Evolutionary conservation across 192 early-diverging fungal genomes (phyloP), one percentile per base, ranked within the genome.

Genomic region (Pecoramyces ruminantium): DNA sequence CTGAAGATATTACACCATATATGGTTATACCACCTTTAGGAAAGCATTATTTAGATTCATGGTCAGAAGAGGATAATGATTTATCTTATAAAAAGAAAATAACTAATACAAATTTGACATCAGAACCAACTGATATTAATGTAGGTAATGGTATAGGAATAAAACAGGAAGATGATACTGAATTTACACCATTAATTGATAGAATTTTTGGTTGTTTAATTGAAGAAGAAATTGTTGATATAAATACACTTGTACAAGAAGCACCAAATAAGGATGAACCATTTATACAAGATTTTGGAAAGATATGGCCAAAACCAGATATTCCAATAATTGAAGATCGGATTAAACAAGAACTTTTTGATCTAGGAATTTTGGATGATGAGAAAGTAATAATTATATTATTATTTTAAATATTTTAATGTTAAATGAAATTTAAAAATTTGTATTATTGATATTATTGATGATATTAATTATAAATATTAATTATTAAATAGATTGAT

Each of bases 301-400:
- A 51, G 21, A 5, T 21, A 21, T 51, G 42, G 42, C 42, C 42
- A 51, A 51, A 51, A 21, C 42, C 42, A 0, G 42, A 51, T 51
- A 51, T 51, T 21, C 42, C 42, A 21, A 51, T 51, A 3, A 17
- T 51, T 21, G 96, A 98, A 79, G 93, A 96, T 39, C 85, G 94
- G 16, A 83, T 98, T 51, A 92, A 90, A 84, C 89, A 90, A 29
- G 96, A 98, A 84, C 84, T 98, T 80, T 86, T 88, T 80, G 92
- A 92, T 84, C 89, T 97, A 84, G 96, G 95, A 18, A 86, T 98
- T 0, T 81, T 95, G 28, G 92, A 89, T 40, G 92, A 93, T 16
- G 91, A 95, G 4, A 92, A 95, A 79, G 92, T 93, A 80, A 84
- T 85, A 80, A 67, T 77, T 38, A 39, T 29, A 40, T 40, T 15